Conservation (phyloP, 106 monocot species). For the Gastrodia elata region DNA sequence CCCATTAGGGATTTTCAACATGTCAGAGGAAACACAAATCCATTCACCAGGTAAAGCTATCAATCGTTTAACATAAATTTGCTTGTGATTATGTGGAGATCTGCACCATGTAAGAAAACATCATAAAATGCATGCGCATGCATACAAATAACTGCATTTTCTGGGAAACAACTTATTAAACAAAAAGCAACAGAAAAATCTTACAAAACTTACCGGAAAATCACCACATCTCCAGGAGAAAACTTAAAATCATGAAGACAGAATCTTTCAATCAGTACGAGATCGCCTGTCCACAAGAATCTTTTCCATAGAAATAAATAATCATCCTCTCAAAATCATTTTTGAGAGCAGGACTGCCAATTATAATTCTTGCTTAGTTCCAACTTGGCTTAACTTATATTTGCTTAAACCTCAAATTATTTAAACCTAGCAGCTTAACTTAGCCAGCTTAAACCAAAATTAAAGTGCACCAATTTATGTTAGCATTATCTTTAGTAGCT, state of each 20-base stretch:
- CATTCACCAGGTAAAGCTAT: slow-evolving; percentile 86
- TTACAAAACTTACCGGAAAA: slow-evolving; percentile 42
- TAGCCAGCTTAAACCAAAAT: too few relatives aligned
- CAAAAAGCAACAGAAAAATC: not conserved
- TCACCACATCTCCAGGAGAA: slow-evolving; percentile 71
- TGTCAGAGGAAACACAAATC: slow-evolving; percentile 52
- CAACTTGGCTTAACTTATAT: too few relatives aligned
- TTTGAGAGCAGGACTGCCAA: not conserved
- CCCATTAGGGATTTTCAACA: slow-evolving; percentile 65
- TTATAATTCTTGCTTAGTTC: not conserved
- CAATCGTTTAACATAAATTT: slow-evolving; percentile 55
- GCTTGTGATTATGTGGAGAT: slow-evolving; percentile 38
- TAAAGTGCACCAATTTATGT: too few relatives aligned
- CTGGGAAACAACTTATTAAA: not conserved
- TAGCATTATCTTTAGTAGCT: too few relatives aligned
- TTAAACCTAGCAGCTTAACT: too few relatives aligned
- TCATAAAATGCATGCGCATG: not conserved
- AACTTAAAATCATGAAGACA: slow-evolving; percentile 72
- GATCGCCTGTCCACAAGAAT: slow-evolving; percentile 38
- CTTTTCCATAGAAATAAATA: slow-evolving; percentile 6
- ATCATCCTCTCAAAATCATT: not conserved
- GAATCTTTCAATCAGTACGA: slow-evolving; percentile 52
- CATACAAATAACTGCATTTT: not conserved
- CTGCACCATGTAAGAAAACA: slow-evolving; percentile 23
- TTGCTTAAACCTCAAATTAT: too few relatives aligned